Evolutionary conservation across 1,139 yeast species (phyloP), one percentile per base, ranked within the genome.

Genomic region (Taphrina pruni): DNA sequence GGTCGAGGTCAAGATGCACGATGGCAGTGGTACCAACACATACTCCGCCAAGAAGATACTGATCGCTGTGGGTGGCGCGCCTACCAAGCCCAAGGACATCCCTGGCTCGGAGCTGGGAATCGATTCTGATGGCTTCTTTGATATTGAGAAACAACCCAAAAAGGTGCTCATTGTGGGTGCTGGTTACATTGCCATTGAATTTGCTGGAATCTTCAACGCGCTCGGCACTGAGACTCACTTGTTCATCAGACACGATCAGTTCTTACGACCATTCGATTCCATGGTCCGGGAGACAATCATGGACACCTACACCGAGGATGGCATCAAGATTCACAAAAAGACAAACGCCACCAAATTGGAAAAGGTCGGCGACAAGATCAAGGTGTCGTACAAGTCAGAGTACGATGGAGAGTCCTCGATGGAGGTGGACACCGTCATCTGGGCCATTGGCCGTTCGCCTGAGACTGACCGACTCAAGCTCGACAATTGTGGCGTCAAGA

Each of bases 91-190:
- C 48, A 73, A 73, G 32, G 85, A 84, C 4, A 86, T 92, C 65
- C 88, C 88, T 70, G 98, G 98, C 66, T 85, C 87, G 66, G 96
- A 92, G 76, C 82, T 84, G 72, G 98, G 97, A 72, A 88, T 86
- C 73, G 87, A 90, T 69, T 91, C 97, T 20, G 97, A 94, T 78
- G 97, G 97, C 0, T 95, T 95, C 79, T 94, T 94, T 76, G 86
- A 85, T 73, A 82, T 94, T 74, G 87, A 84, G 71, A 77, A 81
- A 60, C 98, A 93, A 80, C 99, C 99, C 64, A 88, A 90, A 79
- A 84, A 87, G 66, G 99, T 94, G 39, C 98, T 96, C 1, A 84
- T 95, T 73, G 97, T 94, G 17, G 99, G 99, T 74, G 97, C 97
- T 51, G 99, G 99, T 60, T 94, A 94, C 81, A 94, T 94, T 78